These are phyloP conservation scores for Macaranga tanarius DNA, from an alignment of 441 rosid genomes.

Conservation along the genomic window DNA sequence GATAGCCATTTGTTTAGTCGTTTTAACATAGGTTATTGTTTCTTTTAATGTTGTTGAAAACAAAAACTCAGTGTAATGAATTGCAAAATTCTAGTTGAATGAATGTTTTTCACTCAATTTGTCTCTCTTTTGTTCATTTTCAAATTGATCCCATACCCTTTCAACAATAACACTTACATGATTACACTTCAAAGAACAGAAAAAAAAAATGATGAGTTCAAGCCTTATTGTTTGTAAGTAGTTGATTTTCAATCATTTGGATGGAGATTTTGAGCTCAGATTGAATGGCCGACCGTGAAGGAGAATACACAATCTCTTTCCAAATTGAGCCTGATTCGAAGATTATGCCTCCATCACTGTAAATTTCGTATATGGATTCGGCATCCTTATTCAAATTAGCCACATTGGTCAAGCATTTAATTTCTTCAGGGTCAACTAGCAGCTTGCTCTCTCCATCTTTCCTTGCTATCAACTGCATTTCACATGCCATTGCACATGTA, in stretches of 20 bases:
- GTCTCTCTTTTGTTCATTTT: too few species aligned
- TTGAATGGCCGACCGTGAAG: constrained; percentile 48
- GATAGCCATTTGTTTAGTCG: too few species aligned
- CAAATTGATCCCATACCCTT: too few species aligned
- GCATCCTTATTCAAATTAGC: constrained; percentile 53
- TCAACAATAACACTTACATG: too few species aligned
- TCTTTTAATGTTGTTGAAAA: too few species aligned
- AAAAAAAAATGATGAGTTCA: neutral
- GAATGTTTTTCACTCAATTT: too few species aligned
- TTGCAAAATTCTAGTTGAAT: too few species aligned
- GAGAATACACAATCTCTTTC: constrained; percentile 49
- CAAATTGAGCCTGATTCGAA: constrained; percentile 59
- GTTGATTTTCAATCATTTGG: constrained; percentile 40
- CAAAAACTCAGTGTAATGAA: too few species aligned
- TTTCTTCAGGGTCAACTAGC: constrained; percentile 48
- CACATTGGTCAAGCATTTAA: constrained; percentile 46
- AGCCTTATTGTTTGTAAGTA: neutral
- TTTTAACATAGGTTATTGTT: too few species aligned
- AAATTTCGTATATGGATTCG: constrained; percentile 59
- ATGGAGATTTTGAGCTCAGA: constrained; percentile 44
- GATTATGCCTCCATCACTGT: constrained; percentile 39
- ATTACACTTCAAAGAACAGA: too few species aligned
- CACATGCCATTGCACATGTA: neutral
- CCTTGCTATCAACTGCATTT: constrained; percentile 70
- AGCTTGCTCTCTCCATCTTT: constrained; percentile 58